These are phyloP conservation scores for Ceratobasidium sp. DNA, from an alignment of 1,284 basidiomycete species.

Conservation along the genomic window DNA sequence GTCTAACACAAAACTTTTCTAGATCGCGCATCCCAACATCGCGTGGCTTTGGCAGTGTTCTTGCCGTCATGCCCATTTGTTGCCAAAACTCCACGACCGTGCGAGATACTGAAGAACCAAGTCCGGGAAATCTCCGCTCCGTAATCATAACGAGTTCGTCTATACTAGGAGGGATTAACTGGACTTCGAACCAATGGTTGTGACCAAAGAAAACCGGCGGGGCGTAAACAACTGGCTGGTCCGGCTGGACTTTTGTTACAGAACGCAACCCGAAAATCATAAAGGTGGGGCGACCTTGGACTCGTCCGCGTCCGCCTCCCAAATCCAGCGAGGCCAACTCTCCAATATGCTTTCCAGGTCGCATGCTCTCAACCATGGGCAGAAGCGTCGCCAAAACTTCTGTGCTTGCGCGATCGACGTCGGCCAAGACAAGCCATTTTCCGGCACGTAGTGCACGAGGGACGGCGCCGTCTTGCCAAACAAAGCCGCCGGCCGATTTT, in stretches of 20 bases:
- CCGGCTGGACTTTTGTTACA: constrained; percentile 52
- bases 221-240: constrained; percentile 52
- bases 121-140: constrained; percentile 65
- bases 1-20: constrained; percentile 84
- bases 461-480: constrained; percentile 96
- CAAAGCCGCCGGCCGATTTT: constrained; percentile 72
- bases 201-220: constrained; percentile 77
- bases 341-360: constrained; percentile 77
- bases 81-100: constrained; percentile 72
- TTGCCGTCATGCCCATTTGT: constrained; percentile 52
- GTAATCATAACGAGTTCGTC: constrained; percentile 77
- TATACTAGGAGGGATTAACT: constrained; percentile 64
- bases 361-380: constrained; percentile 83
- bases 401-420: constrained; percentile 87
- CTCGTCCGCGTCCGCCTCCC: constrained; percentile 66
- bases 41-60: constrained; percentile 59
- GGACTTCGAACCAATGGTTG: constrained; percentile 81
- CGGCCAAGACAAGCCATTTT: constrained; percentile 93
- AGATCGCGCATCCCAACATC: constrained; percentile 83
- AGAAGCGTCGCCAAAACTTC: constrained; percentile 87
- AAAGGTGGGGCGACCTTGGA: constrained; percentile 75
- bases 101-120: constrained; percentile 59
- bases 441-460: constrained; percentile 91
- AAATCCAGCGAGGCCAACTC: constrained; percentile 71
- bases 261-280: constrained; percentile 85